Evolutionary conservation across 352 stramenopile genomes (phyloP), one percentile per base, ranked within the genome.

Genomic region (Phytopythium oedochilum): DNA sequence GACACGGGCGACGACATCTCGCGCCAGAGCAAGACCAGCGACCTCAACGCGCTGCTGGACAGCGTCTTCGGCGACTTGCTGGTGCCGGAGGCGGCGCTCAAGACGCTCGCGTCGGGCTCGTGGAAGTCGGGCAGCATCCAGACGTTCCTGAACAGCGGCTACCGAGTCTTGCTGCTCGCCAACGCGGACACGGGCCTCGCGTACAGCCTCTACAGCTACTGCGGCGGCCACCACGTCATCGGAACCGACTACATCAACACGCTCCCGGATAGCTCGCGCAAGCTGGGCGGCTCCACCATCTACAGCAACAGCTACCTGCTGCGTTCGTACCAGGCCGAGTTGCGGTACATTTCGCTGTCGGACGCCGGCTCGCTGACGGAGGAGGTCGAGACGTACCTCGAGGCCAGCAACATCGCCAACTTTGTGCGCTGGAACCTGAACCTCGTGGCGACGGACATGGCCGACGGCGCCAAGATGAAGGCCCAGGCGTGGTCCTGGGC

Each of bases 341-440:
- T 88, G 9, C 74, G 70, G 2, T 84, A 85, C 49, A 73, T 78
- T n/a, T 78, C 72, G 31, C 57, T 83, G 1, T 68, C 63, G 8
- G 66, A 68, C 22, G 54, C 17, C 22, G 68, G 53, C 18, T 34
- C 36, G 22, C 23, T 84, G 1, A 69, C 61, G 0, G 45, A 71
- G 12, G 29, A 63, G 5, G 52, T 71, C 20, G 48, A 59, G 12
- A 62, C 65, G 10, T 74, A 65, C 50, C 63, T 85, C 52, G 66
- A 69, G 26, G 47, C 66, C 3, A 53, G 46, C 45, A 85, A 78
- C 50, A 66, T 74, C 17, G 58, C 40, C 52, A 76, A 77, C 46
- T 80, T 70, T 51, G 60, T 86, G n/a, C 64, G 74, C 3, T 82
- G 70, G 73, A 78, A 83, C 55, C 43, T 79, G 36, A 79, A 86